Conservation (phyloP, 1,139 yeast species). For the Hanseniaspora sp. region DNA sequence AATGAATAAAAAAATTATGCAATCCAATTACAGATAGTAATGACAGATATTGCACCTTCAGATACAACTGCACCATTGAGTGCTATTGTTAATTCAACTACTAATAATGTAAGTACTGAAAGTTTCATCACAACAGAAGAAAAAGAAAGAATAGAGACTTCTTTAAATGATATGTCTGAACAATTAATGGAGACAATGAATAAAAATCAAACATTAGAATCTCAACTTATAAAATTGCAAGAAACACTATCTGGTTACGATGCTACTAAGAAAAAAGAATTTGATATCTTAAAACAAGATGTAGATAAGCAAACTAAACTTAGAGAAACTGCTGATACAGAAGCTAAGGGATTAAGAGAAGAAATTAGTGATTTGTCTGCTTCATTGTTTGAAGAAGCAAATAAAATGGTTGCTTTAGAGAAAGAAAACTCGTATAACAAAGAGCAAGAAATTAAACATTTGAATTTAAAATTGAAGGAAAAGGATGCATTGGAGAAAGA, state of each 20-base stretch:
- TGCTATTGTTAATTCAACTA: not conserved
- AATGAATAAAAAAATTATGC: not conserved
- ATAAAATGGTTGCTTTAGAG: constrained; percentile 66
- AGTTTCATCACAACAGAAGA: constrained; percentile 11
- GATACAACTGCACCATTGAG: not conserved
- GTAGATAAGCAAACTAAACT: constrained; percentile 32
- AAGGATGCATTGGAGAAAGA: constrained; percentile 58
- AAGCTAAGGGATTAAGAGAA: constrained; percentile 46
- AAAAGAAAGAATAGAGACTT: constrained; percentile 9
- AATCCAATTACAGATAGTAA: not conserved
- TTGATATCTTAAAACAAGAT: constrained; percentile 29
- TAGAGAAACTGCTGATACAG: constrained; percentile 45
- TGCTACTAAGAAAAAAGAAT: constrained; percentile 25
- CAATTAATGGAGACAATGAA: constrained; percentile 15
- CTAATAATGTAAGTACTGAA: not conserved
- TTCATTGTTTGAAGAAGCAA: constrained; percentile 68
- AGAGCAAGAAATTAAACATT: constrained; percentile 39
- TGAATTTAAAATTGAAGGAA: constrained; percentile 59
- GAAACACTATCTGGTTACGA: not conserved
- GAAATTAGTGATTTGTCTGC: constrained; percentile 74
- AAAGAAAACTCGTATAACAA: constrained; percentile 46
- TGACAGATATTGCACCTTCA: not conserved
- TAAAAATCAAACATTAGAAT: constrained; percentile 9
- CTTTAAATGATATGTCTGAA: constrained; percentile 7
- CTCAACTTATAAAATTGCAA: constrained; percentile 1